These are phyloP conservation scores for Fusarium odoratissimum DNA, from an alignment of 2,329 filamentous ascomycete species.

Conservation along the genomic window DNA sequence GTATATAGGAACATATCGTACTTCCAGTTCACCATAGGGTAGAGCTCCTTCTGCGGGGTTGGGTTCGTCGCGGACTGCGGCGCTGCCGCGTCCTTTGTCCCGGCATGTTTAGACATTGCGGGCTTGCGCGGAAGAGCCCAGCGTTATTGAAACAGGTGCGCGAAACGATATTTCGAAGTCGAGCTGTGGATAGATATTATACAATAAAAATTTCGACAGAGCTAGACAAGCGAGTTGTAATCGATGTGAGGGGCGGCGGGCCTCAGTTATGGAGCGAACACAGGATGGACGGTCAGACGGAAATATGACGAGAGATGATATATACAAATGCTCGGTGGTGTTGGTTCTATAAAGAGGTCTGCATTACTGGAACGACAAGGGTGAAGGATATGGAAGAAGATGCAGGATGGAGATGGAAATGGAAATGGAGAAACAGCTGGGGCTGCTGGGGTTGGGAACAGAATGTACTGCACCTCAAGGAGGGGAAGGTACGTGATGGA, in stretches of 20 bases:
- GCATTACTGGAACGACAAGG: slow-evolving; percentile 17
- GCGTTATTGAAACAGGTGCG: slow-evolving; percentile 12
- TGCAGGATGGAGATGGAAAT: slow-evolving; percentile 5
- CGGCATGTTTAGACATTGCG: slow-evolving; percentile 39
- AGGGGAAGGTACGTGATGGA: slow-evolving; percentile 19
- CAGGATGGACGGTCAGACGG: not conserved
- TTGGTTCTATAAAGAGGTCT: slow-evolving; percentile 3
- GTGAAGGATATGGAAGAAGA: not conserved
- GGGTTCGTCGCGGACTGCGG: slow-evolving; percentile 40
- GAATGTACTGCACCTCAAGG: slow-evolving; percentile 1
- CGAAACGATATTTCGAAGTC: not conserved
- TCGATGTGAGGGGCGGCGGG: slow-evolving; percentile 31
- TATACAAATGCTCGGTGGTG: slow-evolving; percentile 12
- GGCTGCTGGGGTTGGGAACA: slow-evolving; percentile 32
- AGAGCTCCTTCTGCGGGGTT: slow-evolving; percentile 63
- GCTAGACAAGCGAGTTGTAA: slow-evolving; percentile 14
- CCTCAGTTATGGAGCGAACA: slow-evolving; percentile 4
- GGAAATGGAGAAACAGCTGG: slow-evolving; percentile 35
- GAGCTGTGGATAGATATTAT: slow-evolving; percentile 10
- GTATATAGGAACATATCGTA: slow-evolving; percentile 83
- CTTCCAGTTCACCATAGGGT: slow-evolving; percentile 77
- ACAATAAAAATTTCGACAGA: slow-evolving; percentile 25
- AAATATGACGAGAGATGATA: not conserved
- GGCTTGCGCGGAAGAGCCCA: slow-evolving; percentile 15
- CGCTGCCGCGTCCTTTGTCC: slow-evolving; percentile 42